A percentile compares a stretch with the other conserved stretches of the same genome.
These are phyloP conservation scores for Colletotrichum abscissum DNA, from an alignment of 2,329 filamentous ascomycete genomes.

Conservation along the genomic window DNA sequence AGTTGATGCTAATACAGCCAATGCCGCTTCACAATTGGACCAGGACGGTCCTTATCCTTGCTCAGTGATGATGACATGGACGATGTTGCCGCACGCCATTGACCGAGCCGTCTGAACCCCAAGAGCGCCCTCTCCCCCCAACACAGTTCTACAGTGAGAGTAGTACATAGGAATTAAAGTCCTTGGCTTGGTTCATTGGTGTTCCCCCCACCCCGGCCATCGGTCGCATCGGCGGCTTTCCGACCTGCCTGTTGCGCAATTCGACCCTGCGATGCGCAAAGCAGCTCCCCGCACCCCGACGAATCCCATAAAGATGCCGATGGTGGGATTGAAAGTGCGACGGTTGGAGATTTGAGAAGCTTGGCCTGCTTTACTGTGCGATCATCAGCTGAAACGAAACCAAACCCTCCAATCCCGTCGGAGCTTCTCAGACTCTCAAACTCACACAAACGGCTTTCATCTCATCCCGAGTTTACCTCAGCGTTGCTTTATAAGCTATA, in stretches of 20 bases:
- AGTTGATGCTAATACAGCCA: neutral
- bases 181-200: too few species aligned
- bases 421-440: neutral
- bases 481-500: neutral
- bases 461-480: neutral
- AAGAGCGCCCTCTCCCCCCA: neutral
- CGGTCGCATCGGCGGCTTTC: conserved; percentile 24
- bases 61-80: neutral
- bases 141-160: neutral
- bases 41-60: neutral
- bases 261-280: conserved; percentile 31
- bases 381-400: conserved; percentile 9
- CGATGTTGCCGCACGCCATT: neutral
- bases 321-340: neutral
- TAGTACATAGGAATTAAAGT: too few species aligned
- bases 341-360: neutral
- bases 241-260: conserved; percentile 34
- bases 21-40: neutral
- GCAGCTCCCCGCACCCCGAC: conserved; percentile 3
- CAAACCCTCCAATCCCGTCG: neutral
- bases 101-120: conserved; percentile 10
- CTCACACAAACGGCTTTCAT: neutral
- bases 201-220: neutral
- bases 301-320: neutral
- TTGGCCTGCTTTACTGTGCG: neutral